These are phyloP conservation scores for Xylaria scruposa DNA, from an alignment of 495 filamentous ascomycete genomes.

Conservation along the genomic window DNA sequence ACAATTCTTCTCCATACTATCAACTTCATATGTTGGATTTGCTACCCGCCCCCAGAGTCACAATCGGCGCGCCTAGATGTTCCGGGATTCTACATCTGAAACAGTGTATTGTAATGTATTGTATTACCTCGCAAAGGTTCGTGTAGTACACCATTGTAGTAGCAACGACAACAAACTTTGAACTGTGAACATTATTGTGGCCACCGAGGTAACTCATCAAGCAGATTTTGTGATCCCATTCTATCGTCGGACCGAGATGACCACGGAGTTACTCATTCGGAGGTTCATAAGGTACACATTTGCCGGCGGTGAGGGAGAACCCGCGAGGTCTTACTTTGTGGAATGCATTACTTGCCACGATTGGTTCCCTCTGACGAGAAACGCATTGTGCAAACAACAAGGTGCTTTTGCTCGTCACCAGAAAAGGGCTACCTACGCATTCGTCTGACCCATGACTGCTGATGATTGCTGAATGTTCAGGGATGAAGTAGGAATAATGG, in stretches of 20 bases:
- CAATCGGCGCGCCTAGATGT: constrained; percentile 8
- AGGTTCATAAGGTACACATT: neutral
- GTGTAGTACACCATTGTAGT: neutral
- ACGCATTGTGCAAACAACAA: constrained; percentile 18
- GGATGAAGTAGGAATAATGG: neutral
- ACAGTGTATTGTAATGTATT: constrained; percentile 4
- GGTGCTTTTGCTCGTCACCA: neutral
- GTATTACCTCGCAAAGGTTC: neutral
- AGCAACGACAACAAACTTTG: neutral
- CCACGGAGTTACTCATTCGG: neutral
- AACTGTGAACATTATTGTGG: neutral
- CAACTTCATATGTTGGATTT: neutral
- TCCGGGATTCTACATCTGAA: constrained; percentile 5
- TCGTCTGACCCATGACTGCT: constrained; percentile 21
- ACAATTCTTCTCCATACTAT: neutral
- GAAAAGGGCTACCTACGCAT: constrained; percentile 4
- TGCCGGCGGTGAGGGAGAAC: constrained; percentile 12
- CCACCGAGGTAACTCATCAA: neutral
- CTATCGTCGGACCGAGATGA: neutral
- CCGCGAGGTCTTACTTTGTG: constrained; percentile 24
- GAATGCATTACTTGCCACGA: constrained; percentile 12
- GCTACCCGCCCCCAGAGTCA: neutral
- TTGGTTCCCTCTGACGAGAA: constrained; percentile 26
- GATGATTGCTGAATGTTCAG: no score
- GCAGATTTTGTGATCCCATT: neutral